Base-by-base conservation (phyloP, 306 rosid genomes). In the Gastrolobium bilobum region DNA sequence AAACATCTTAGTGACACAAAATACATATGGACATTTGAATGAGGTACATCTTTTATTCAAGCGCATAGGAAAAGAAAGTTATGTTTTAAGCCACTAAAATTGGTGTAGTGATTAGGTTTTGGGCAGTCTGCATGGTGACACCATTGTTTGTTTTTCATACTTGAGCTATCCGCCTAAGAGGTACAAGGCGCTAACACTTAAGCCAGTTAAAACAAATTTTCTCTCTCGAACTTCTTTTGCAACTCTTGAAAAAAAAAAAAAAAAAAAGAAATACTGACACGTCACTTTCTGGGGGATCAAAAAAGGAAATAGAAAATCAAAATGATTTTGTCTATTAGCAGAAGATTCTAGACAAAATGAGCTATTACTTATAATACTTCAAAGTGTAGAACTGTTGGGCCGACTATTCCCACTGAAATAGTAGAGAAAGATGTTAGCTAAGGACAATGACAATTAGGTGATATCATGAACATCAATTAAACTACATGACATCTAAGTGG, bases 251-350 rank as follows among this genome's bases (percentile, higher is more conserved):
- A 20, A 20, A 26, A 58, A 76, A 20, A 20, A 20, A 20, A 26
- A 58, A 76, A 60, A 48, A 30, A 9, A 35, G 71, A 64, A 48
- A 20, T 61, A 37, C 37, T 62, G 52, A 39, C 30, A 63, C 39
- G 8, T 3, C 15, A 5, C 71, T 47, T 34, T 20, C 26, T 20
- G 26, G 0, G 0, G 26, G 26, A 20, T 20, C 26, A 20, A 20
- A 9, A 59, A 35, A 59, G 48, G 48, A 47, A 53, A 35, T 61
- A 47, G 20, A 59, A 56, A 37, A 29, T 37, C 42, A 40, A 59
- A 58, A 42, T 20, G 38, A 53, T 20, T 20, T 20, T 20, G 26
- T 20, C 26, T 20, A 20, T 20, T 20, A 1, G 26, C 26, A 20
- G 26, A 20, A 20, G 26, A 20, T 20, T 20, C 26, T 20, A 20